phyloP scores from a whole-genome alignment of 2,329 filamentous ascomycete species.

The Fusarium austroafricanum region DNA sequence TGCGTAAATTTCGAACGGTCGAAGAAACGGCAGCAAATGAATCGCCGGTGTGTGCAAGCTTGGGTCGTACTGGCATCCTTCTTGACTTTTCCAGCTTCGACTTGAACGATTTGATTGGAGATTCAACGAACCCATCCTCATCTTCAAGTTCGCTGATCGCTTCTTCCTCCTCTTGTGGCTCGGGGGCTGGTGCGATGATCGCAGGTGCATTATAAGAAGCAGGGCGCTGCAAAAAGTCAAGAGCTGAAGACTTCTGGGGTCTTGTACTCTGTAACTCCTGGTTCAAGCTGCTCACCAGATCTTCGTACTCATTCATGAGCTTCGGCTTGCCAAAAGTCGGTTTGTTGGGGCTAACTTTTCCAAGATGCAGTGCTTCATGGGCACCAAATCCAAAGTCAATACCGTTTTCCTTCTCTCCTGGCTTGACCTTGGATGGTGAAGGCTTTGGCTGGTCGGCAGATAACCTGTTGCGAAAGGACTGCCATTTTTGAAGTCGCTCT shows the following conservation, averaged over 20 bases:
- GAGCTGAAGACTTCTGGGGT: slow-evolving; percentile 25
- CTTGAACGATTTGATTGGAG: slow-evolving; percentile 44
- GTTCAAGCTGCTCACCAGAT: slow-evolving; percentile 57
- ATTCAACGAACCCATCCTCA: slow-evolving; percentile 46
- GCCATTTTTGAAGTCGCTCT: slow-evolving; percentile 78
- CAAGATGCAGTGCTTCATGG: slow-evolving; percentile 62
- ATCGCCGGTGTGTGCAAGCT: slow-evolving; percentile 40
- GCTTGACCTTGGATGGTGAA: slow-evolving; percentile 42
- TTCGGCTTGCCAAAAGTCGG: slow-evolving; percentile 32
- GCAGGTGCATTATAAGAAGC: neutral
- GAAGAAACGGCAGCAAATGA: slow-evolving; percentile 40
- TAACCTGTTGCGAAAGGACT: slow-evolving; percentile 68
- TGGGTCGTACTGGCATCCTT: slow-evolving; percentile 45
- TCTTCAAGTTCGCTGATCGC: slow-evolving; percentile 65
- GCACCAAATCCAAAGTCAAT: slow-evolving; percentile 66
- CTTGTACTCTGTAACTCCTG: slow-evolving; percentile 53
- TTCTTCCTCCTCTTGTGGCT: slow-evolving; percentile 33
- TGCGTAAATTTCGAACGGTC: slow-evolving; percentile 32
- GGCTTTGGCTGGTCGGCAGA: slow-evolving; percentile 51
- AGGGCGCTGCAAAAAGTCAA: slow-evolving; percentile 42
- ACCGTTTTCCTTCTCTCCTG: slow-evolving; percentile 51
- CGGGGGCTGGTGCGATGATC: slow-evolving; percentile 6
- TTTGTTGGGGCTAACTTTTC: slow-evolving; percentile 50
- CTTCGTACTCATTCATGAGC: slow-evolving; percentile 57
- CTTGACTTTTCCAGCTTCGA: slow-evolving; percentile 31